phyloP scores from a whole-genome alignment of 805 yeast species.

The Lipomyces orientalis region DNA sequence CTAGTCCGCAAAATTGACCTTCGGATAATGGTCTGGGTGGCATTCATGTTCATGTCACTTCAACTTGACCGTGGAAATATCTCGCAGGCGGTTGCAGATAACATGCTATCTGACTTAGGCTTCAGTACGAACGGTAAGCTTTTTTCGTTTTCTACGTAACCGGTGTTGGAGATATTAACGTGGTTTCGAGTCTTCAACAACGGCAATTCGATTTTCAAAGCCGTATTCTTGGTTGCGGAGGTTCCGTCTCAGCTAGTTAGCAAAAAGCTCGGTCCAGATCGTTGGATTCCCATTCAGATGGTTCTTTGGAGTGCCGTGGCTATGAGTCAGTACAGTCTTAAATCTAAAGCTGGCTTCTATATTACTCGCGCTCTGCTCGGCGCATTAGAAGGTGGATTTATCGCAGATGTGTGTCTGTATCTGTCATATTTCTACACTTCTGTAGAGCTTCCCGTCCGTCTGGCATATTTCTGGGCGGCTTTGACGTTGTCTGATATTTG shows the following conservation, averaged over 20 bases:
- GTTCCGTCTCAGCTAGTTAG: constrained; percentile 68
- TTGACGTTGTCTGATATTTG: constrained; percentile 54
- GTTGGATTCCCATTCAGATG: constrained; percentile 64
- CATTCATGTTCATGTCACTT: constrained; percentile 61
- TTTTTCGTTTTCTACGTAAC: not conserved
- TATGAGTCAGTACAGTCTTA: constrained; percentile 54
- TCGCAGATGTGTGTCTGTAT: constrained; percentile 68
- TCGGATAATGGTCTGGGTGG: constrained; percentile 60
- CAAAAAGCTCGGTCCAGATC: constrained; percentile 64
- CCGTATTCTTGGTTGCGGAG: constrained; percentile 61
- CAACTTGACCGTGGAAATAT: constrained; percentile 64
- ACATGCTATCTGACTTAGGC: constrained; percentile 56
- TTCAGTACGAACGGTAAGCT: constrained; percentile 53
- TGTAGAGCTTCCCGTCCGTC: constrained; percentile 60
- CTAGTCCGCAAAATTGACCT: constrained; percentile 59
- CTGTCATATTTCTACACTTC: constrained; percentile 68
- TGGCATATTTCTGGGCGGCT: constrained; percentile 65
- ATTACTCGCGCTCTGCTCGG: constrained; percentile 60
- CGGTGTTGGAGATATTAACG: not conserved
- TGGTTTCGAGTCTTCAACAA: constrained; percentile 50
- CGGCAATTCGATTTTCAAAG: constrained; percentile 59
- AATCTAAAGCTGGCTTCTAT: constrained; percentile 48
- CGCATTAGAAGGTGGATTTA: constrained; percentile 67
- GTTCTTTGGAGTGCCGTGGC: constrained; percentile 60
- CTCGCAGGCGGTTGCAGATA: constrained; percentile 60